Base-by-base conservation (phyloP, 1,139 yeast species). In the Geotrichum cucujoidarum region DNA sequence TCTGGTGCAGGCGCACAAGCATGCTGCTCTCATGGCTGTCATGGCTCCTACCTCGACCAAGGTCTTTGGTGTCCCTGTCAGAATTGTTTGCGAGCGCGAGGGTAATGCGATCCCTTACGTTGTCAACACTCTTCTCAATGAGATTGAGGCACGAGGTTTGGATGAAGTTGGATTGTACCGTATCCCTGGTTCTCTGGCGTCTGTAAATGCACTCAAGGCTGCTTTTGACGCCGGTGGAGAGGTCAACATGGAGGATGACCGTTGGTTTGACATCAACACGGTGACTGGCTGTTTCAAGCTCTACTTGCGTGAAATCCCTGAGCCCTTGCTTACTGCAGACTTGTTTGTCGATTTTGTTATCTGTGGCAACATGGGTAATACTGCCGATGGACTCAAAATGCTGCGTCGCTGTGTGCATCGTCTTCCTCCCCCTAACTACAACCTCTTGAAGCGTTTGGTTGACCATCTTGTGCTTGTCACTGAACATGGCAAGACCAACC, bases 141-240 rank as follows among this genome's bases (percentile, higher is more conserved):
- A 83, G 58, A 82, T 92, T 54, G 97, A 92, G 62, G 67, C 72
- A 25, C 79, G 90, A 48, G 97, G 97, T 0, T 65, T 92, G 32
- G 87, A 86, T 54, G 97, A 90, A 62, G 87, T 88, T 52, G 98
- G 98, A 20, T 72, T 92, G 18, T 92, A 92, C 65, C 80, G 98
- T 64, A 86, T 90, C 53, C 87, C 95, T 52, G 94, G 97, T 0
- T 87, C 97, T 0, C 70, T 88, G 40, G 85, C 87, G 41, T 87
- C 88, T 47, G 80, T 92, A 53, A 79, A 76, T 52, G 75, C 79
- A 22, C 73, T 89, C 53, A 87, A 83, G 62, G 70, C 73, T 10
- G 81, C 81, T 34, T 86, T 92, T 62, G 96, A 92, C 65, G 77
- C 75, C 53, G 77, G 78, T 25, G 87, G 87, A 16, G 77, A 75